phyloP scores from a whole-genome alignment of 2,329 filamentous ascomycete species.

The Neobulgaria alba region DNA sequence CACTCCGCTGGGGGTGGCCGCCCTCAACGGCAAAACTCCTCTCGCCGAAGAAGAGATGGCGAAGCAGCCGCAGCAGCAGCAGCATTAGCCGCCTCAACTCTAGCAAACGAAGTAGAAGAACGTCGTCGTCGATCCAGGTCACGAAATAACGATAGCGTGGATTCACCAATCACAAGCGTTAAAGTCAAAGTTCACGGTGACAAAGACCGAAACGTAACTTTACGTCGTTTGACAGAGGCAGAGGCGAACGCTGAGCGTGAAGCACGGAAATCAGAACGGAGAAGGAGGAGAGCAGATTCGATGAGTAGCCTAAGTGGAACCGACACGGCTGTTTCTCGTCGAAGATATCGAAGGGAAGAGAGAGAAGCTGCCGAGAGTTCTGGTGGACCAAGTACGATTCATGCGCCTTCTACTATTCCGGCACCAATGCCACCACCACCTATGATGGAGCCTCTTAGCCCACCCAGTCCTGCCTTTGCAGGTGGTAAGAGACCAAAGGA shows the following conservation, averaged over 20 bases:
- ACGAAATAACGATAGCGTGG: constrained; percentile 23
- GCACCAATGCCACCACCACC: constrained; percentile 15
- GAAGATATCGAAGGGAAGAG: constrained; percentile 48
- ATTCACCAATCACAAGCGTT: constrained; percentile 44
- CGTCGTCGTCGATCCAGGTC: constrained; percentile 17
- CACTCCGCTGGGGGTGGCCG: constrained; percentile 32
- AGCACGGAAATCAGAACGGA: constrained; percentile 27
- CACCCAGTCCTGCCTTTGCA: constrained; percentile 49
- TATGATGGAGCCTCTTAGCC: constrained; percentile 38
- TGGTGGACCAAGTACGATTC: constrained; percentile 31
- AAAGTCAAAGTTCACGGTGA: constrained; percentile 54
- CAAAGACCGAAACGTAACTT: constrained; percentile 50
- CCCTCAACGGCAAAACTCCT: constrained; percentile 36
- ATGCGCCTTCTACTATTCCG: constrained; percentile 10
- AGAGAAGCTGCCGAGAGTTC: constrained; percentile 26
- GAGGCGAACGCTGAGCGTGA: constrained; percentile 39
- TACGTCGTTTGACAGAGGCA: constrained; percentile 52
- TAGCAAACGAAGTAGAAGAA: constrained; percentile 41
- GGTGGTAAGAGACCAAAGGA: constrained; percentile 46
- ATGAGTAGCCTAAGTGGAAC: constrained; percentile 47
- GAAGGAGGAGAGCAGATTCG: constrained; percentile 39
- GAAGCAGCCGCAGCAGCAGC: constrained; percentile 39
- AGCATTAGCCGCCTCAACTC: constrained; percentile 35
- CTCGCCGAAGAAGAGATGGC: constrained; percentile 37
- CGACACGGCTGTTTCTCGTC: constrained; percentile 40